These are phyloP conservation scores for Mycotypha africana DNA, from an alignment of 371 early-diverging fungal species.

Conservation along the genomic window DNA sequence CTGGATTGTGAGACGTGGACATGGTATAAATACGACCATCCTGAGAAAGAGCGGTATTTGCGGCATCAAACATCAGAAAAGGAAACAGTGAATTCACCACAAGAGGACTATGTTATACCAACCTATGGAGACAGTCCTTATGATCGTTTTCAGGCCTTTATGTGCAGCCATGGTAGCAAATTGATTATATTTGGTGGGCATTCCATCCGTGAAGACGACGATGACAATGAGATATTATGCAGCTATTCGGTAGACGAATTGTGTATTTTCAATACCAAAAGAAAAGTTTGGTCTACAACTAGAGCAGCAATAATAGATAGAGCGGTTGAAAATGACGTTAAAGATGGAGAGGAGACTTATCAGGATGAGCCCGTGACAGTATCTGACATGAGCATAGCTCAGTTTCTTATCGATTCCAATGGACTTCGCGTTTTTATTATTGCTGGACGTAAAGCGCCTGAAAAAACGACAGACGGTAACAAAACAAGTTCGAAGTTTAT, in stretches of 20 bases:
- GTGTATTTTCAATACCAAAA: conserved; percentile 11
- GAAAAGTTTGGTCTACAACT: conserved; percentile 8
- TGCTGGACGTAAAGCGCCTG: conserved; percentile 8
- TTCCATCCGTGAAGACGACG: conserved; percentile 23
- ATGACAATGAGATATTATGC: conserved; percentile 19
- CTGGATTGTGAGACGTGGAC: conserved; percentile 21
- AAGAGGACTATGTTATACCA: conserved; percentile 9
- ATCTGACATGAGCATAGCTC: conserved; percentile 16
- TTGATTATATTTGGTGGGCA: conserved; percentile 29
- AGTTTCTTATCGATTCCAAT: background rate
- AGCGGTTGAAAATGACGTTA: background rate
- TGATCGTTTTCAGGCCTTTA: conserved; percentile 26
- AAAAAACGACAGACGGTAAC: background rate
- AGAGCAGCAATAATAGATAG: background rate
- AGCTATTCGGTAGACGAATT: conserved; percentile 19
- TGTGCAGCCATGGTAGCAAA: conserved; percentile 15
- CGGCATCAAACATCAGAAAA: background rate
- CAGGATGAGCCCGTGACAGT: background rate
- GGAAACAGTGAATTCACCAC: background rate
- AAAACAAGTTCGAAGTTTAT: too few relatives aligned
- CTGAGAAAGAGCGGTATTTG: conserved; percentile 20
- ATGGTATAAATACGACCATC: conserved; percentile 33
- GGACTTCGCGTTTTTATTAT: conserved; percentile 8
- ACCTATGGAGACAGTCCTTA: conserved; percentile 23
- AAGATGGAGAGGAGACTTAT: background rate